Evolutionary conservation across 257 asterid genomes (phyloP), one percentile per base, ranked within the genome.

Genomic region (Nicotiana otophora): DNA sequence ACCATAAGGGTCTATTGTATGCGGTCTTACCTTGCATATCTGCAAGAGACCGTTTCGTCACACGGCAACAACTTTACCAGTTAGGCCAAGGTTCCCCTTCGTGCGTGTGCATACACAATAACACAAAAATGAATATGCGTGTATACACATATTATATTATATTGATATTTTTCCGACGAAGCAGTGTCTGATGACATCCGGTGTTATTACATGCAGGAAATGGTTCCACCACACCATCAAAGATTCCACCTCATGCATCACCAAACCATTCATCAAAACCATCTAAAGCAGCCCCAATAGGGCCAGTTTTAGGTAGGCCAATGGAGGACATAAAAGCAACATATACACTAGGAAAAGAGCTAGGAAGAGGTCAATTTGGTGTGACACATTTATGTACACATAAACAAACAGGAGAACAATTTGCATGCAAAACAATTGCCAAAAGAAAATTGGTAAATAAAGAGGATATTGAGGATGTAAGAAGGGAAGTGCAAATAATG

Each of bases 401-500:
- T 81, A 90, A 88, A 86, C 91, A 90, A 67, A 58, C 88, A 4
- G 91, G 93, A 31, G 89, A 87, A 30, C 92, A 91, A 80, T 91
- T 88, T 16, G 93, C 95, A 3, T 88, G 95, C 84, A 91, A 91
- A 86, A 91, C 92, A 10, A 91, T 91, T 77, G 95, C 92, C 23
- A 91, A 91, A 87, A 84, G 95, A 83, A 91, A 88, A 84, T 91
- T 91, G 23, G 89, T 83, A 60, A 88, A 80, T 70, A 90, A 91
- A 75, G 93, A 91, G 57, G 95, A 91, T 57, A 88, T 91, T 17
- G 95, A 91, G 90, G 92, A 91, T 30, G 95, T 91, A 8, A 34
- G 90, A 12, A 64, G 95, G 80, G 95, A 91, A 88, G 95, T 91
- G 7, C 95, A 91, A 87, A 91, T 91, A 68, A 90, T 91, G 95